Evolutionary conservation across 148 eudicot species (phyloP).

Genomic region (Fagopyrum homotropicum): DNA sequence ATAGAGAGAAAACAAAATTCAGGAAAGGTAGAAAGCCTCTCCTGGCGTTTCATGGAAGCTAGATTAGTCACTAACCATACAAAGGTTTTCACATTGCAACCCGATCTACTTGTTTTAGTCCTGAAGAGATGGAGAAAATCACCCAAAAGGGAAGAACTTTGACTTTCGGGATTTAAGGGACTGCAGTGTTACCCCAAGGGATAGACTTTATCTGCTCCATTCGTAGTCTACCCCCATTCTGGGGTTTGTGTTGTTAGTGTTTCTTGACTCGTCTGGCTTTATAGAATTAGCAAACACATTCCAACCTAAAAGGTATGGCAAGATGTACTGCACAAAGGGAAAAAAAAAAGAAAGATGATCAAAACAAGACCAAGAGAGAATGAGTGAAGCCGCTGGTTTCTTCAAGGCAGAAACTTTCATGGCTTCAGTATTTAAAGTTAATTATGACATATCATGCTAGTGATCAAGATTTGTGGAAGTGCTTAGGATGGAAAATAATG

Average conservation of each 20-base stretch:
- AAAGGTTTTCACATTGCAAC: not conserved
- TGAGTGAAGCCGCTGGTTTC: not conserved
- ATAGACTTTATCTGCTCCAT: conserved; percentile 66
- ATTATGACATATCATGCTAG: not conserved
- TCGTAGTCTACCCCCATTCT: conserved; percentile 54
- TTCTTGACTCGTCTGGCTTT: conserved; percentile 44
- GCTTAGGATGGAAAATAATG: not conserved
- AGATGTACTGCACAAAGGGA: conserved; percentile 49
- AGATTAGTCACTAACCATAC: not conserved
- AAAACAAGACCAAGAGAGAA: not conserved
- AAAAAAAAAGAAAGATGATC: not conserved
- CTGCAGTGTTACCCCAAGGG: not conserved
- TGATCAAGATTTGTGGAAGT: not conserved
- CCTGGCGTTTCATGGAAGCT: not conserved
- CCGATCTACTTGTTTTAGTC: not conserved
- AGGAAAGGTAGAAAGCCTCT: not conserved
- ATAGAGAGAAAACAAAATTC: not conserved
- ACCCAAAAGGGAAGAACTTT: not conserved
- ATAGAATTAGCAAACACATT: conserved; percentile 56
- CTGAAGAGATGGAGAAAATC: not conserved
- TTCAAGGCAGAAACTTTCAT: not conserved
- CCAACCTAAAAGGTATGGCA: conserved; percentile 94
- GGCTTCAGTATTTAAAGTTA: not conserved
- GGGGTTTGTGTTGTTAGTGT: conserved; percentile 39
- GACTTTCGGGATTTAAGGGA: not conserved